Evolutionary conservation across 208 protist species (phyloP).

Genomic region (Tritrichomonas foetus): DNA sequence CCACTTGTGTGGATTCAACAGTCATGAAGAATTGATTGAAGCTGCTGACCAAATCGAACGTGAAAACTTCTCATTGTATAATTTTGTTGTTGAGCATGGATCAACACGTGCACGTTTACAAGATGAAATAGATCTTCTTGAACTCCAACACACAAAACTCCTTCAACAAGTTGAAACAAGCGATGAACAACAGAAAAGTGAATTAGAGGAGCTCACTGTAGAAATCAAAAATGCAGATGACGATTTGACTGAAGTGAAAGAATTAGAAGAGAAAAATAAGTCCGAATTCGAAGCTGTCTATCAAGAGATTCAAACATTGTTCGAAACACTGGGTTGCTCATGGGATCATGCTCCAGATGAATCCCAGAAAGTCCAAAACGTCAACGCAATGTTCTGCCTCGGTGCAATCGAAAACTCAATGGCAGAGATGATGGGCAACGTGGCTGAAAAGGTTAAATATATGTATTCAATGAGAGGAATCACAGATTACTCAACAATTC

Average conservation of each 20-base stretch:
- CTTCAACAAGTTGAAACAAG: not conserved
- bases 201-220: not conserved
- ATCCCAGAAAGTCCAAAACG: not conserved
- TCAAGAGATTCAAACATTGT: not conserved
- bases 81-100: not conserved
- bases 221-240: not conserved
- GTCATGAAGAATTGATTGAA: not conserved
- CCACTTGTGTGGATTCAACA: not conserved
- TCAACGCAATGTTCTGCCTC: not conserved
- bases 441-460: not conserved
- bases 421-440: not conserved
- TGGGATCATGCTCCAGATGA: not conserved
- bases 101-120: not conserved
- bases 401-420: not conserved
- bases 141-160: not conserved
- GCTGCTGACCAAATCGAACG: not conserved
- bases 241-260: not conserved
- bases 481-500: too few species aligned
- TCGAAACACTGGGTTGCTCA: not conserved
- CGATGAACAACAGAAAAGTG: not conserved
- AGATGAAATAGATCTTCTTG: not conserved
- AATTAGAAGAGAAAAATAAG: not conserved
- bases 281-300: not conserved
- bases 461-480: too few species aligned
- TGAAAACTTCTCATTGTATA: constrained; percentile 26